These are phyloP conservation scores for Talaromyces wortmannii DNA, from an alignment of 495 filamentous ascomycete species.

Conservation along the genomic window DNA sequence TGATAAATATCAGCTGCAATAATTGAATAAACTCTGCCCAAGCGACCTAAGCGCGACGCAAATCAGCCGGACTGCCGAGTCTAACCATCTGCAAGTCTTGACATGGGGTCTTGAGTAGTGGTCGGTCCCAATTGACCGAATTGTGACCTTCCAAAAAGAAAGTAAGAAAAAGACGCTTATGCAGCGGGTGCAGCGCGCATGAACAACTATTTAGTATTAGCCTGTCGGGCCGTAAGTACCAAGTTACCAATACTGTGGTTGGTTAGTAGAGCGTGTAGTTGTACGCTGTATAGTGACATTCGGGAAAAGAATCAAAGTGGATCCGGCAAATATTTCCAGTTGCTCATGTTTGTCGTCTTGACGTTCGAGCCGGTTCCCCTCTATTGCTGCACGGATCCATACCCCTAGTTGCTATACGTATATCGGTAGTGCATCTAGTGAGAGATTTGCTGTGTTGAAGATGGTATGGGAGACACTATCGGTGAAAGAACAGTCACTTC, in stretches of 20 bases:
- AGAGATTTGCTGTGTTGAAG: no score
- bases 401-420: no score
- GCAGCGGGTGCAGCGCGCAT: not conserved
- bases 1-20: not conserved
- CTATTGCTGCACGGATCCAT: no score
- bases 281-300: not conserved
- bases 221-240: not conserved
- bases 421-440: not conserved
- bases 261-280: no score
- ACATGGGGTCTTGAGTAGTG: no score
- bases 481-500: no score
- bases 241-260: no score
- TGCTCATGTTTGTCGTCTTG: not conserved
- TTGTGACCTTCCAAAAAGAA: no score
- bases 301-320: not conserved
- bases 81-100: not conserved
- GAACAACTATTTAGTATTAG: not conserved
- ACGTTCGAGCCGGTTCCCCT: no score
- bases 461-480: no score
- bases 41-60: not conserved
- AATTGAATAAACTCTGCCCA: not conserved
- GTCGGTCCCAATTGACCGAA: no score
- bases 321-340: not conserved
- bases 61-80: not conserved
- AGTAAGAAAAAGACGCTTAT: not conserved